phyloP scores from a whole-genome alignment of 768 basidiomycete genomes.

The Dictyophora rubrovolvata region DNA sequence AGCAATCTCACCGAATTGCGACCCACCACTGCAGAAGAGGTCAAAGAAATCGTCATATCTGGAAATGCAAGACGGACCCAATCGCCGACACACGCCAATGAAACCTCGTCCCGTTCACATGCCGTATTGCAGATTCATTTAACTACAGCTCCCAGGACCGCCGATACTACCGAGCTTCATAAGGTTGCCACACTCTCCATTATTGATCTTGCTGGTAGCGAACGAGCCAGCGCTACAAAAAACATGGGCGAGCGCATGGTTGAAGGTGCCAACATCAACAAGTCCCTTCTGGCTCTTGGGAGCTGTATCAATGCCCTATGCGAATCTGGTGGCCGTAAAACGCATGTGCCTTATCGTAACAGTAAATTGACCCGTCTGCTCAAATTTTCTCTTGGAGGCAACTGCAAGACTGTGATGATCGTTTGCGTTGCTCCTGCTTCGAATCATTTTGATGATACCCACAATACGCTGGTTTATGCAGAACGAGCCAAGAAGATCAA shows the following conservation, averaged over 20 bases:
- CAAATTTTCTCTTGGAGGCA: constrained; percentile 96
- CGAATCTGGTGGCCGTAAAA: constrained; percentile 78
- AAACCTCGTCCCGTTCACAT: constrained; percentile 93
- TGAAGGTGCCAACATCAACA: constrained; percentile 98
- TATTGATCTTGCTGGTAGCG: constrained; percentile 96
- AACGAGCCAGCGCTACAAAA: constrained; percentile 88
- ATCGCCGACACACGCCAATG: constrained; percentile 92
- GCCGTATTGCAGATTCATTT: constrained; percentile 96
- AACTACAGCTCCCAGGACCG: constrained; percentile 76
- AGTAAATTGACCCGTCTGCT: constrained; percentile 95
- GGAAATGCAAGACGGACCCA: constrained; percentile 87
- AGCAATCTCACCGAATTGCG: constrained; percentile 72
- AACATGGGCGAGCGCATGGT: constrained; percentile 99
- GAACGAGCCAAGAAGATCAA: constrained; percentile 98
- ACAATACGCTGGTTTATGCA: constrained; percentile 95
- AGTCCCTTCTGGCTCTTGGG: constrained; percentile 91
- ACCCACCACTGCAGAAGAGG: constrained; percentile 80
- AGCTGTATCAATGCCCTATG: constrained; percentile 99
- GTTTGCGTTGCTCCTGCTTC: constrained; percentile 96
- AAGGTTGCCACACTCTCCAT: constrained; percentile 91
- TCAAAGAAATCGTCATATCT: constrained; percentile 83
- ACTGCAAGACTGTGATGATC: constrained; percentile 99
- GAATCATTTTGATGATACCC: constrained; percentile 94
- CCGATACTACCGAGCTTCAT: constrained; percentile 68
- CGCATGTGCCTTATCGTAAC: constrained; percentile 94